Percentiles rank a stretch among this genome's conserved stretches.
phyloP scores from a whole-genome alignment of 768 basidiomycete genomes.

The Trametes coccinea region DNA sequence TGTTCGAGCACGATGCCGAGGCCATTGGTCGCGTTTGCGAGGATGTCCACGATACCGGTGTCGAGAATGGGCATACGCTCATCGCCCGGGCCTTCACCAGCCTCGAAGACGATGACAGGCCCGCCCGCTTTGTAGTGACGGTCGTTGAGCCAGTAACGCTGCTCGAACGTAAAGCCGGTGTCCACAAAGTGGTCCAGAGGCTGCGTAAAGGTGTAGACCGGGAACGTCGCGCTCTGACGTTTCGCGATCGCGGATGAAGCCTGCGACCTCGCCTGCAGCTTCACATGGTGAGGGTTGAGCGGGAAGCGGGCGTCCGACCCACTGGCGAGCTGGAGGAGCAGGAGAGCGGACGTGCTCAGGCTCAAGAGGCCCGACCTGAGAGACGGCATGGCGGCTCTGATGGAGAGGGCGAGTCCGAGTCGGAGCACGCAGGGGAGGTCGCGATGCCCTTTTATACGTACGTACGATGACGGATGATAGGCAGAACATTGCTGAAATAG shows the following conservation, averaged over 20 bases:
- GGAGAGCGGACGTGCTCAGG: background rate
- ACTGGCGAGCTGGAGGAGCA: background rate
- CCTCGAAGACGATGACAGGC: slow-evolving; percentile 86
- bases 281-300: slow-evolving; percentile 7
- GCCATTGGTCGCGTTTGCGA: slow-evolving; percentile 80
- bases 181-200: slow-evolving; percentile 79
- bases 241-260: background rate
- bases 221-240: slow-evolving; percentile 42
- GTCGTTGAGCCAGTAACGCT: slow-evolving; percentile 88
- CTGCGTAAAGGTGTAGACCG: slow-evolving; percentile 72
- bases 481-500: background rate
- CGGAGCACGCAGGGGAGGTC: too few species aligned
- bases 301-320: slow-evolving; percentile 1
- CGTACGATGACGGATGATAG: background rate
- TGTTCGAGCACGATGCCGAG: slow-evolving; percentile 89
- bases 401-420: background rate
- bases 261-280: slow-evolving; percentile 1
- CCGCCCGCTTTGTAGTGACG: slow-evolving; percentile 68
- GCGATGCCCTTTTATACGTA: too few species aligned
- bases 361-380: background rate
- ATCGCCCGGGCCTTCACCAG: slow-evolving; percentile 84
- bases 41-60: slow-evolving; percentile 75
- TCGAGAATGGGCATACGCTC: slow-evolving; percentile 47
- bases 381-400: background rate
- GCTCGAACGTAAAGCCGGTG: slow-evolving; percentile 68